Conservation (phyloP, 2,329 filamentous ascomycete genomes). For the Helotiales sp. region DNA sequence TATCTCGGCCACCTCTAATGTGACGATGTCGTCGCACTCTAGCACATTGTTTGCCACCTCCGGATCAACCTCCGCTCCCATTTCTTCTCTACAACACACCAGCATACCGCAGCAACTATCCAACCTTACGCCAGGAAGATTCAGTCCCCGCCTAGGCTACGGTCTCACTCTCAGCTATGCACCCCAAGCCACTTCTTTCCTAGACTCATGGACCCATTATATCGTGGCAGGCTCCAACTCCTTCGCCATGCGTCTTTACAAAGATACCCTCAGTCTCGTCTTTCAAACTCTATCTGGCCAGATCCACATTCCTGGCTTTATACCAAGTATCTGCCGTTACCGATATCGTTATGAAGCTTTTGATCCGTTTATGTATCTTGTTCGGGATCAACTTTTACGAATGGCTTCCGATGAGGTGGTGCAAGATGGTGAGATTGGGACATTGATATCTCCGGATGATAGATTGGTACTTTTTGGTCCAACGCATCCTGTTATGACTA, state of each 20-base stretch:
- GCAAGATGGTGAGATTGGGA: not conserved
- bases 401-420: not conserved
- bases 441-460: not conserved
- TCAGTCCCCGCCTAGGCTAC: conserved; percentile 8
- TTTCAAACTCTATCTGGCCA: not conserved
- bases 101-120: not conserved
- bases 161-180: not conserved
- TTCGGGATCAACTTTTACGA: not conserved
- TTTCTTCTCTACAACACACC: not conserved
- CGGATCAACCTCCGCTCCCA: not conserved
- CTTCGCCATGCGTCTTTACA: conserved; percentile 11
- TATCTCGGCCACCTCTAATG: not conserved
- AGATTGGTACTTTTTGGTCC: not conserved
- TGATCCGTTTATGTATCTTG: not conserved
- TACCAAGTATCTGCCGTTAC: conserved; percentile 6
- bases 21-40: not conserved
- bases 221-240: not conserved
- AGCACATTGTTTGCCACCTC: not conserved
- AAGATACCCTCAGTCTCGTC: conserved; percentile 1
- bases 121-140: not conserved
- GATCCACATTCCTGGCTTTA: conserved; percentile 3
- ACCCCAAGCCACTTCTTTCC: not conserved
- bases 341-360: conserved; percentile 1
- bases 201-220: not conserved
- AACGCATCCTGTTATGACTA: not conserved